Evolutionary conservation across 169 alveolate species (phyloP).

Genomic region (Babesia ovata): DNA sequence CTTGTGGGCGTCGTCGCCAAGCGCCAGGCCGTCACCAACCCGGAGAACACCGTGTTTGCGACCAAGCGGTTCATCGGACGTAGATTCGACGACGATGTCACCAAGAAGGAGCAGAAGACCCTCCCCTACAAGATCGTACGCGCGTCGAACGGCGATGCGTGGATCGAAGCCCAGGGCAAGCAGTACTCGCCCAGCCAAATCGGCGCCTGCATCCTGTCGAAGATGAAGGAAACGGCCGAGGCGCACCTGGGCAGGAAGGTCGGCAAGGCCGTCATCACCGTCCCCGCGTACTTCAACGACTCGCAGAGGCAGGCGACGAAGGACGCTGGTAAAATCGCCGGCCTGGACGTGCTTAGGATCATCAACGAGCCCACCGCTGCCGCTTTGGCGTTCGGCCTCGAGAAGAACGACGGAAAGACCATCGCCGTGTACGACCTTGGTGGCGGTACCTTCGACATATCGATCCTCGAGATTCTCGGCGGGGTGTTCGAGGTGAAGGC

Average conservation of each 20-base stretch:
- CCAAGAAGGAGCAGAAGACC: constrained; percentile 93
- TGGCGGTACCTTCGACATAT: constrained; percentile 98
- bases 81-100: constrained; percentile 93
- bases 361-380: constrained; percentile 99
- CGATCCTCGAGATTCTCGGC: constrained; percentile 95
- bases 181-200: constrained; percentile 95
- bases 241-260: constrained; percentile 92
- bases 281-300: constrained; percentile 96
- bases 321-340: constrained; percentile 97
- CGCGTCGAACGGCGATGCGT: constrained; percentile 97
- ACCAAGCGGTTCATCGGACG: constrained; percentile 96
- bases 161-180: constrained; percentile 96
- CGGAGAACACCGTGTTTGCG: constrained; percentile 94
- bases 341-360: constrained; percentile 92
- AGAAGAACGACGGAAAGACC: constrained; percentile 92
- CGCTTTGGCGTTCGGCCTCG: constrained; percentile 98
- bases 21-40: constrained; percentile 96
- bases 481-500: constrained; percentile 99
- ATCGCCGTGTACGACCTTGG: constrained; percentile 92
- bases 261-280: constrained; percentile 95
- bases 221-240: constrained; percentile 97
- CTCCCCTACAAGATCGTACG: constrained; percentile 95
- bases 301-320: constrained; percentile 96
- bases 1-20: constrained; percentile 96
- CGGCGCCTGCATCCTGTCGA: constrained; percentile 94